Evolutionary conservation across 257 asterid genomes (phyloP).

Genomic region (Scutellaria baicalensis): DNA sequence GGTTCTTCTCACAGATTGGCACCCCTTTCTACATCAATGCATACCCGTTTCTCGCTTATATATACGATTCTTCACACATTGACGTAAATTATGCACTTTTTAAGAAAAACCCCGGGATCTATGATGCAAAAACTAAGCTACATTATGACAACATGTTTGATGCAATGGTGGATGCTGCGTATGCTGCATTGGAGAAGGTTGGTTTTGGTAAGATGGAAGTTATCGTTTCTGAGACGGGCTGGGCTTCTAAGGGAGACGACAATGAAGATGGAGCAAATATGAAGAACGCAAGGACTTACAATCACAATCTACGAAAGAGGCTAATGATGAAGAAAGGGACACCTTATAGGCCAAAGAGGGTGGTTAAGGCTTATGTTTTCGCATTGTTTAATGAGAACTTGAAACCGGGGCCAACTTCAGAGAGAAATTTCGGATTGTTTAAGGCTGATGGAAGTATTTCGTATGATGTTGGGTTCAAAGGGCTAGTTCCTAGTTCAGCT

Average conservation of each 20-base stretch:
- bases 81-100: constrained; percentile 58
- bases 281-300: constrained; percentile 58
- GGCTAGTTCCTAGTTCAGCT: constrained; percentile 53
- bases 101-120: constrained; percentile 34
- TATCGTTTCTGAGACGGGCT: constrained; percentile 82
- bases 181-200: constrained; percentile 60
- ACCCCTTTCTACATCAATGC: constrained; percentile 85
- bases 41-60: constrained; percentile 77
- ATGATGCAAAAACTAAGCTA: constrained; percentile 44
- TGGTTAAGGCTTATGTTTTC: constrained; percentile 59
- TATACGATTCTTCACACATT: constrained; percentile 50
- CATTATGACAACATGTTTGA: constrained; percentile 85
- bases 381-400: constrained; percentile 68
- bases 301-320: constrained; percentile 40
- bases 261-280: constrained; percentile 54
- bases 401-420: constrained; percentile 82
- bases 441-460: constrained; percentile 73
- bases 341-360: constrained; percentile 55
- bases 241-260: constrained; percentile 76
- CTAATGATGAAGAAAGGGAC: constrained; percentile 64
- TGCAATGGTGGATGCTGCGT: constrained; percentile 73
- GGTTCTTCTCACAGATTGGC: constrained; percentile 50
- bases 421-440: constrained; percentile 78
- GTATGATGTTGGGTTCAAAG: constrained; percentile 65
- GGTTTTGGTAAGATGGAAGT: constrained; percentile 56